A percentile compares a stretch with the other conserved stretches of the same genome.
Conservation (phyloP, 257 asterid species). For the Forsythia suspensa region DNA sequence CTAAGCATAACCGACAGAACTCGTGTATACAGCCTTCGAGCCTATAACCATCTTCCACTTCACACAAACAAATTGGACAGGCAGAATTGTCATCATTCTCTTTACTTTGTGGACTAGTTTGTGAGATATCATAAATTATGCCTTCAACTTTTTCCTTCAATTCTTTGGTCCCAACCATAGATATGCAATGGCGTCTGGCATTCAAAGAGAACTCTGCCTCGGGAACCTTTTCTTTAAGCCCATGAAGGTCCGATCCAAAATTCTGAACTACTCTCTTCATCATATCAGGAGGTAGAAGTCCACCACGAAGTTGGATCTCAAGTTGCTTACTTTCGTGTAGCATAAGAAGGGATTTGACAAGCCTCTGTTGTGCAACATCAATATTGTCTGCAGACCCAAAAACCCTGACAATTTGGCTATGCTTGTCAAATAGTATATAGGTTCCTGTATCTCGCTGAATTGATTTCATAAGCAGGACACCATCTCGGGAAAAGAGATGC, state of each 20-base stretch:
- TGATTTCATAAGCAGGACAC: constrained; percentile 52
- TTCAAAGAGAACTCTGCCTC: constrained; percentile 60
- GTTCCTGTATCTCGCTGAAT: constrained; percentile 64
- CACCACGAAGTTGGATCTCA: constrained; percentile 71
- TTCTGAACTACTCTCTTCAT: constrained; percentile 84
- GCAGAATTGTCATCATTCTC: constrained; percentile 28
- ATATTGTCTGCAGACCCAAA: constrained; percentile 62
- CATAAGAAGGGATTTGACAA: constrained; percentile 50
- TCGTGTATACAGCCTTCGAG: constrained; percentile 72
- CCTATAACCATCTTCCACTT: constrained; percentile 59
- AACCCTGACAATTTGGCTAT: constrained; percentile 49
- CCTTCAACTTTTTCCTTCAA: constrained; percentile 64
- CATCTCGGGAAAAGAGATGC: constrained; percentile 73
- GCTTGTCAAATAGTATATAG: constrained; percentile 64
- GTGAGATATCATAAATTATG: constrained; percentile 48
- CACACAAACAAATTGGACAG: constrained; percentile 87
- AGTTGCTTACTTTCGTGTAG: constrained; percentile 76
- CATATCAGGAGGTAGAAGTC: constrained; percentile 70
- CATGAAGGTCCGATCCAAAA: constrained; percentile 78
- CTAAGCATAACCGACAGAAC: constrained; percentile 72
- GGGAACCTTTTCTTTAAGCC: constrained; percentile 70
- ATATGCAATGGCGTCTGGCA: constrained; percentile 61
- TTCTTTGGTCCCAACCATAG: constrained; percentile 56
- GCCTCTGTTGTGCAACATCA: constrained; percentile 46
- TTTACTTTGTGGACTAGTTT: constrained; percentile 24